These are phyloP conservation scores for Boletus vinaceobasis DNA, from an alignment of 768 basidiomycete species.

Conservation along the genomic window DNA sequence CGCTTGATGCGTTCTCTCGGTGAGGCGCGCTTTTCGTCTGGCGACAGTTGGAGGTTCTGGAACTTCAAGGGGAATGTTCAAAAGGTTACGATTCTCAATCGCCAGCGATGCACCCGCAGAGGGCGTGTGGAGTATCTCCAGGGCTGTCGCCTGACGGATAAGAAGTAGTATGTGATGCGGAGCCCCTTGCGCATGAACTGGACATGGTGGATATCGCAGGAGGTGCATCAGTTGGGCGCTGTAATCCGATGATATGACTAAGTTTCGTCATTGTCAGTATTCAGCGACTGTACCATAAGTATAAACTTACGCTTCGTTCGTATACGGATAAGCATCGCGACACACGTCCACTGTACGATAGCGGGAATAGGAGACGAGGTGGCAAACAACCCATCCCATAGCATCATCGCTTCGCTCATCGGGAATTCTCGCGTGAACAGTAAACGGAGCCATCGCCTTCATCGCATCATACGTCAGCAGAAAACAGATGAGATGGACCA, in stretches of 20 bases:
- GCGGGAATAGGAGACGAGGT: constrained; percentile 70
- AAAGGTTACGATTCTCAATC: constrained; percentile 75
- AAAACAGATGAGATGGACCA: constrained; percentile 7
- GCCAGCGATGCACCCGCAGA: constrained; percentile 74
- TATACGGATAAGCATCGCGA: constrained; percentile 93
- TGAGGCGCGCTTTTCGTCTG: constrained; percentile 35
- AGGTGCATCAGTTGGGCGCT: constrained; percentile 79
- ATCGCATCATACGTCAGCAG: constrained; percentile 11
- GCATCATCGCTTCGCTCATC: constrained; percentile 71
- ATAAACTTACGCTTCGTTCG: constrained; percentile 76
- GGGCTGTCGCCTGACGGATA: constrained; percentile 75
- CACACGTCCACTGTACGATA: constrained; percentile 81
- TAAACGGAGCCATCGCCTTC: constrained; percentile 88
- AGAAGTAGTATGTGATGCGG: constrained; percentile 66
- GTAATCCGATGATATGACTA: constrained; percentile 87
- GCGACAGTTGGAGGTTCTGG: constrained; percentile 43
- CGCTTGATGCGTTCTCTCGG: constrained; percentile 30
- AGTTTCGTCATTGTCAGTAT: constrained; percentile 12
- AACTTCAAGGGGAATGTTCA: constrained; percentile 70
- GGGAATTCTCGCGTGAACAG: constrained; percentile 92
- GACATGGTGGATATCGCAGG: constrained; percentile 72
- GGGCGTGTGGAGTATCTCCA: constrained; percentile 72
- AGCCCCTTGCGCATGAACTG: constrained; percentile 33
- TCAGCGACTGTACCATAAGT: not conserved
- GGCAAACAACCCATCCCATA: constrained; percentile 98